Evolutionary conservation across 1,284 basidiomycete genomes (phyloP).

Genomic region (Rhizoctonia solani): DNA sequence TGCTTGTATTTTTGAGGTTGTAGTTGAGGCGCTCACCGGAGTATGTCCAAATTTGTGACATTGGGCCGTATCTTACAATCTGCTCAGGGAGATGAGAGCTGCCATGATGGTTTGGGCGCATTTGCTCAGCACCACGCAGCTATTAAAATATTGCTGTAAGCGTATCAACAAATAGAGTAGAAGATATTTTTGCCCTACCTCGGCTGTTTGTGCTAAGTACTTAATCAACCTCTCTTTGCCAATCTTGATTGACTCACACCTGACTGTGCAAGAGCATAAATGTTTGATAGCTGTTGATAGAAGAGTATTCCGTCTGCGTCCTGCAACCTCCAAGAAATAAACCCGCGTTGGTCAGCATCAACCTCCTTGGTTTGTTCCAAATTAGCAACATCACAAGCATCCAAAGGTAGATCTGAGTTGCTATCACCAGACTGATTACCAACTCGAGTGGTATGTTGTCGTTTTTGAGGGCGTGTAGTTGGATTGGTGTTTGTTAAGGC

Average conservation of each 20-base stretch:
- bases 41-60: constrained; percentile 29
- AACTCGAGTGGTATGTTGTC: no score
- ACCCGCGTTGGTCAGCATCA: not conserved
- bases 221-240: not conserved
- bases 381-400: not conserved
- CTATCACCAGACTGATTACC: not conserved
- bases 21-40: constrained; percentile 33
- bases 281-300: not conserved
- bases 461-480: not conserved
- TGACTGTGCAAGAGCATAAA: not conserved
- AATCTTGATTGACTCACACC: not conserved
- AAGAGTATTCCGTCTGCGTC: not conserved
- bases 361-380: not conserved
- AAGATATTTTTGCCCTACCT: not conserved
- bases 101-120: constrained; percentile 32
- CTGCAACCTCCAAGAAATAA: not conserved
- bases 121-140: constrained; percentile 19
- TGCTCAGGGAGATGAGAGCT: constrained; percentile 10
- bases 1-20: constrained; percentile 19
- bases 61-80: constrained; percentile 23
- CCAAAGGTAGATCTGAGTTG: not conserved
- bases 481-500: not conserved
- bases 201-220: not conserved
- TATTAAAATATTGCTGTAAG: not conserved
- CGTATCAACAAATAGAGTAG: not conserved